Base-by-base conservation (phyloP, 2,329 filamentous ascomycete species). In the Nectriaceae sp. region DNA sequence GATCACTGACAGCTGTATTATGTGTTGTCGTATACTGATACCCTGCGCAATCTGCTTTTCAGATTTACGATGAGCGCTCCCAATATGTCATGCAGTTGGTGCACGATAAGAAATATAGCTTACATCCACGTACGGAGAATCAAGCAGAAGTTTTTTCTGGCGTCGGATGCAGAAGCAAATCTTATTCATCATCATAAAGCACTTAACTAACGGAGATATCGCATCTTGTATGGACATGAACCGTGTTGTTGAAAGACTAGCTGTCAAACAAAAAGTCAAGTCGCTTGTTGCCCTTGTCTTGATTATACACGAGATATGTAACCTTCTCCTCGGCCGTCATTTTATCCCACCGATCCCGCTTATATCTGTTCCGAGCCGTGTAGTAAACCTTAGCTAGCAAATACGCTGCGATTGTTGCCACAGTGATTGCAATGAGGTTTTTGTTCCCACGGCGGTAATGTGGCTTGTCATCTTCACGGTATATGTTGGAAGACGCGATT, bases 401-500 rank as follows among this genome's bases (percentile, higher is more conserved):
- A 21, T 52, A 52, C 0, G 26, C 42, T 3, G 4, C 21, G 11
- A 52, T 52, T 4, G 41, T 43, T 11, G 5, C 45, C 3, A 45
- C 42, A 0, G 42, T 42, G 24, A 52, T 52, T 1, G 42, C 45
- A 13, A 48, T 43, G 1, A 52, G 33, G n/a, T 48, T 26, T 19
- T 45, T 52, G 26, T 52, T 52, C n/a, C 49, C 45, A 1, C 49
- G 45, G 5, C 31, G 45, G 13, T 52, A 52, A 15, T 21, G 24
- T 4, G 45, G 49, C 33, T 48, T 52, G 37, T 48, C 49, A 36
- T 52, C 49, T 2, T 45, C 35, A 8, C 38, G 19, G 21, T 52
- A 52, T 11, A 52, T 52, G 11, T 52, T 52, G 15, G 49, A 47
- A 13, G 40, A 44, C 2, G 41, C 44, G 18, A 51, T 47, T 11